Conservation (phyloP, 192 early-diverging fungal species). For the Coemansia sp. region DNA sequence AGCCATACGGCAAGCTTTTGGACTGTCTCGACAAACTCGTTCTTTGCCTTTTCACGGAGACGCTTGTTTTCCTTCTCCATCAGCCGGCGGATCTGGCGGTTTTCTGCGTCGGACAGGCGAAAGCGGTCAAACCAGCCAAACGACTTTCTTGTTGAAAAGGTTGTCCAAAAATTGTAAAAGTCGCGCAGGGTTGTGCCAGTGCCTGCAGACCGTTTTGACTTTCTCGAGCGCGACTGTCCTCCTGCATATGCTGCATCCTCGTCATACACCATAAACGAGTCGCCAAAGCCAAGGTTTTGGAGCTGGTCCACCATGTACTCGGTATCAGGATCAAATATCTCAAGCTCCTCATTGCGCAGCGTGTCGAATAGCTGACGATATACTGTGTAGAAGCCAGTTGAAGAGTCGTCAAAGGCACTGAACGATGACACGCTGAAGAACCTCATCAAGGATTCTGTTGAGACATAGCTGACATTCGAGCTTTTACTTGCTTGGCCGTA, state of each 20-base stretch:
- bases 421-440: constrained; percentile 77
- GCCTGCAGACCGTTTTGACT: constrained; percentile 6
- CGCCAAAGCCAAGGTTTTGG: constrained; percentile 67
- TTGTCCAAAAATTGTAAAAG: constrained; percentile 80
- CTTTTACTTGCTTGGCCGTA: constrained; percentile 52
- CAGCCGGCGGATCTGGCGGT: constrained; percentile 71
- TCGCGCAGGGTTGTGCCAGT: constrained; percentile 56
- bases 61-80: constrained; percentile 95
- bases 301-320: constrained; percentile 27
- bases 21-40: constrained; percentile 75
- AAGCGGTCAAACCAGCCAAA: constrained; percentile 94
- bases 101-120: constrained; percentile 74
- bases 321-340: constrained; percentile 18
- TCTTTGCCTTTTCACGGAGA: constrained; percentile 68
- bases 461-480: constrained; percentile 36
- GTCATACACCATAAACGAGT: constrained; percentile 65
- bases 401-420: constrained; percentile 67
- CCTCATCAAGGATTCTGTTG: constrained; percentile 66
- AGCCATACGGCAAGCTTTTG: constrained; percentile 74
- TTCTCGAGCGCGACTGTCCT: constrained; percentile 8
- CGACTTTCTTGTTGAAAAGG: constrained; percentile 81
- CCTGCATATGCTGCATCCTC: constrained; percentile 50
- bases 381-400: constrained; percentile 76
- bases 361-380: constrained; percentile 76
- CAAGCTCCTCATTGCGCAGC: constrained; percentile 77